Conservation (phyloP, 2,329 filamentous ascomycete species). For the Cercospora berteroae region DNA sequence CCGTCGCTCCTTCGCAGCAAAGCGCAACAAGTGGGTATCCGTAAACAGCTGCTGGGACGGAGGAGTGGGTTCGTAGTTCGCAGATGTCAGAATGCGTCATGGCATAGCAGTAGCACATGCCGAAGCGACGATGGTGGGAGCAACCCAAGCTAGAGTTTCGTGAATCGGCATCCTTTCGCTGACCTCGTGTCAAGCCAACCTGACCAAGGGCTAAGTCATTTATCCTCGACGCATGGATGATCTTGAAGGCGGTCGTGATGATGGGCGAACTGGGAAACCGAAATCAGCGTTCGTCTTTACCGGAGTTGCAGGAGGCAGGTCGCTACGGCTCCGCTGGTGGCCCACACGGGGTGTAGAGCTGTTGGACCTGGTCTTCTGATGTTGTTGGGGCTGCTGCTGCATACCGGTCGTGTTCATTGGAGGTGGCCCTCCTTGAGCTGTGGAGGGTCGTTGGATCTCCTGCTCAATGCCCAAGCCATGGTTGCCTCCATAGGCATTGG, state of each 20-base stretch:
- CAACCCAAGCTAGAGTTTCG: not conserved
- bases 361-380: slow-evolving; percentile 20
- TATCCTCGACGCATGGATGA: not conserved
- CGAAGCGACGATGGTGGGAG: not conserved
- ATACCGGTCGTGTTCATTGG: slow-evolving; percentile 13
- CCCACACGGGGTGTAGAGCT: slow-evolving; percentile 23
- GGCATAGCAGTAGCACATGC: not conserved
- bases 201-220: not conserved
- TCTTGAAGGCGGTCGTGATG: slow-evolving; percentile 13
- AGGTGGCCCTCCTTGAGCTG: slow-evolving; percentile 20
- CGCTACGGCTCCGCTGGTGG: slow-evolving; percentile 26
- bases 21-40: slow-evolving; percentile 20
- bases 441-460: slow-evolving; percentile 21
- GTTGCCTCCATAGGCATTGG: slow-evolving; percentile 15
- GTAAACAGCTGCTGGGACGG: slow-evolving; percentile 2
- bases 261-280: slow-evolving; percentile 16
- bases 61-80: not conserved
- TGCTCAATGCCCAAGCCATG: slow-evolving; percentile 25
- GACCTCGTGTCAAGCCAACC: not conserved
- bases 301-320: slow-evolving; percentile 20
- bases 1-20: slow-evolving; percentile 13
- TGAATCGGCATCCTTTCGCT: not conserved
- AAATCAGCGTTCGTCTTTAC: slow-evolving; percentile 23
- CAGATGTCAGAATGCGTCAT: not conserved
- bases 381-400: slow-evolving; percentile 9